Base-by-base conservation (phyloP, 2,329 filamentous ascomycete genomes). In the Sclerotinia glacialis region DNA sequence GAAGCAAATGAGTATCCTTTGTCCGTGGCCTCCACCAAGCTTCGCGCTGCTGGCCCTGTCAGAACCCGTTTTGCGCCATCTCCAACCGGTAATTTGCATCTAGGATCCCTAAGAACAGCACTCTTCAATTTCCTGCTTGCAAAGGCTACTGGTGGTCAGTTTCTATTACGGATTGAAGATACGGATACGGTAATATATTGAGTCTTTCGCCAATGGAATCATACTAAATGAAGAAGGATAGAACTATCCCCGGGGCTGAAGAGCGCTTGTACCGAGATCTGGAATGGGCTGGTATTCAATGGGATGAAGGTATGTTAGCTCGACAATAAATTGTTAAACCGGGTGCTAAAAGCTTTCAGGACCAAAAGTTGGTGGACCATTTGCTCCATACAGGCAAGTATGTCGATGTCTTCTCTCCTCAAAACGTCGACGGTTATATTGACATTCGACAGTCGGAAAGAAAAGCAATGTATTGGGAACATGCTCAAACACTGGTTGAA, bases 71-170 rank as follows among this genome's bases (percentile, higher is more conserved):
- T 99, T 78, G 95, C 96, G 1, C 95, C 95, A 0, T 98, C 95
- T 1, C 95, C 95, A 0, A 99, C 95, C 0, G 95, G 95, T 1
- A 93, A 94, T 74, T 83, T 99, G 31, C 95, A 99, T 78, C 82
- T 99, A 16, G 95, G 95, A 5, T 97, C 93, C 0, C 78, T 99
- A 46, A 85, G 95, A 67, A 99, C 95, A 0, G 96, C 96, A 0
- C 79, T 99, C n/a, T 98, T 93, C 81, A 98, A 97, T 75, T 97
- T 94, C 72, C 81, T 99, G 5, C 83, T 96, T n/a, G 93, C 95
- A 0, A 91, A 89, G 74, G 87, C 89, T 3, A 97, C 95, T 0
- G 89, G 90, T 5, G 95, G 95, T 8, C 90, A 96, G 76, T 99
- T 99, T 74, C 79, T 99, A 14, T 80, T 99, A 60, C 87, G 95